phyloP scores from a whole-genome alignment of 2,329 filamentous ascomycete species.

The Colletotrichum sp. region DNA sequence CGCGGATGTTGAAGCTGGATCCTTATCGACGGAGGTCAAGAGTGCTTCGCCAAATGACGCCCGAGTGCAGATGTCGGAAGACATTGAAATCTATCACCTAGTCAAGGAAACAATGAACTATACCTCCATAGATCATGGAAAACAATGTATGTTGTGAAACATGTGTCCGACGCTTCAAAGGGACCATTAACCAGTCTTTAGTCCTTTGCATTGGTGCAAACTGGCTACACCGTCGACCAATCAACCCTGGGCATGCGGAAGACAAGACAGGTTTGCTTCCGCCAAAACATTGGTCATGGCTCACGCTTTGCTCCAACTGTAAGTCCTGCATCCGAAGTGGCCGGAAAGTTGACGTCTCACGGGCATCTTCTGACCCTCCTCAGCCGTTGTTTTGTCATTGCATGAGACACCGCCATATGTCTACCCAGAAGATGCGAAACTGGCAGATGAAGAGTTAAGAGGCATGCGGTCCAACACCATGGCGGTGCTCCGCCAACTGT shows the following conservation, averaged over 20 bases:
- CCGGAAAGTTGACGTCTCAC: neutral
- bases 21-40: neutral
- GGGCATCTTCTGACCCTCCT: conserved; percentile 22
- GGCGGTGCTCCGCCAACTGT: conserved; percentile 44
- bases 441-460: conserved; percentile 32
- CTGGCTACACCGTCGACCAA: conserved; percentile 53
- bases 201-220: conserved; percentile 77
- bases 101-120: conserved; percentile 79
- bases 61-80: conserved; percentile 16
- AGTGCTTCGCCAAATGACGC: conserved; percentile 18
- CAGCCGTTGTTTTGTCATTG: conserved; percentile 73
- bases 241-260: conserved; percentile 30
- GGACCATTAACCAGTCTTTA: conserved; percentile 33
- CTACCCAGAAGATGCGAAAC: conserved; percentile 23
- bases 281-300: conserved; percentile 70
- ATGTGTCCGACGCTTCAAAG: neutral
- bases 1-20: neutral
- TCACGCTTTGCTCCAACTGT: conserved; percentile 71
- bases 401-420: conserved; percentile 60
- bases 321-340: conserved; percentile 23
- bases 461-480: conserved; percentile 44
- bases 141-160: conserved; percentile 55
- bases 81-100: conserved; percentile 50
- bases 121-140: conserved; percentile 73
- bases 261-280: conserved; percentile 32